A percentile compares a stretch with the other conserved stretches of the same genome.
phyloP scores from a whole-genome alignment of 2,329 filamentous ascomycete genomes.

The Sporothrix luriei region DNA sequence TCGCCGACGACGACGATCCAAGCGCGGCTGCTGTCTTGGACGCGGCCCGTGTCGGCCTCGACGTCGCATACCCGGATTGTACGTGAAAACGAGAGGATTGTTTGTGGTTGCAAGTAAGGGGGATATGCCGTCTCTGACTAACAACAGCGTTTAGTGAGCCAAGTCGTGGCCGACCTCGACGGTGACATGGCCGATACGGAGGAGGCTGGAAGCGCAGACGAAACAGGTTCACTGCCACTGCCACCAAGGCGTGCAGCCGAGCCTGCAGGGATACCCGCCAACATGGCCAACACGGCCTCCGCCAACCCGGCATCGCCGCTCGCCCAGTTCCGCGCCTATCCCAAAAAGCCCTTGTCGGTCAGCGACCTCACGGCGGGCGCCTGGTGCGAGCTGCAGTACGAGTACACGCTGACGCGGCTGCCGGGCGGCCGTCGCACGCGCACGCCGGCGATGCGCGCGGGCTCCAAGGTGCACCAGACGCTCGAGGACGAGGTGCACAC shows the following conservation, averaged over 20 bases:
- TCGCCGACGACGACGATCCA: conserved; percentile 20
- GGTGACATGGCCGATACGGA: conserved; percentile 19
- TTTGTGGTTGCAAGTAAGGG: neutral
- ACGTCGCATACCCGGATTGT: conserved; percentile 58
- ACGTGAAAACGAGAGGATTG: conserved; percentile 40
- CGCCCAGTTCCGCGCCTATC: conserved; percentile 74
- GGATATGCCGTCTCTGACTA: conserved; percentile 57
- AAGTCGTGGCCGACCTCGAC: conserved; percentile 43
- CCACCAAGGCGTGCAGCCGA: neutral
- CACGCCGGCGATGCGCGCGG: conserved; percentile 82
- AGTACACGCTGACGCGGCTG: conserved; percentile 76
- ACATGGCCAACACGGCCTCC: conserved; percentile 33
- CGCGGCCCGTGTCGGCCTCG: conserved; percentile 23
- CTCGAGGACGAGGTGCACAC: conserved; percentile 85
- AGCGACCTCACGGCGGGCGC: conserved; percentile 85
- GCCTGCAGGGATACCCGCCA: neutral
- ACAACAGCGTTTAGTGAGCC: conserved; percentile 67
- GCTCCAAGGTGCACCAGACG: conserved; percentile 75
- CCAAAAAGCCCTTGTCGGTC: conserved; percentile 79
- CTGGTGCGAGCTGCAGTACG: conserved; percentile 96
- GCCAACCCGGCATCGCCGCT: conserved; percentile 57
- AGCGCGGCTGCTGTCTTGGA: conserved; percentile 8
- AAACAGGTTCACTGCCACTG: neutral
- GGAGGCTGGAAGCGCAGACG: neutral
- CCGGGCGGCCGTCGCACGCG: conserved; percentile 71